Evolutionary conservation across 805 yeast species (phyloP), one percentile per base, ranked within the genome.

Genomic region (Barnettozyma sucrosica): DNA sequence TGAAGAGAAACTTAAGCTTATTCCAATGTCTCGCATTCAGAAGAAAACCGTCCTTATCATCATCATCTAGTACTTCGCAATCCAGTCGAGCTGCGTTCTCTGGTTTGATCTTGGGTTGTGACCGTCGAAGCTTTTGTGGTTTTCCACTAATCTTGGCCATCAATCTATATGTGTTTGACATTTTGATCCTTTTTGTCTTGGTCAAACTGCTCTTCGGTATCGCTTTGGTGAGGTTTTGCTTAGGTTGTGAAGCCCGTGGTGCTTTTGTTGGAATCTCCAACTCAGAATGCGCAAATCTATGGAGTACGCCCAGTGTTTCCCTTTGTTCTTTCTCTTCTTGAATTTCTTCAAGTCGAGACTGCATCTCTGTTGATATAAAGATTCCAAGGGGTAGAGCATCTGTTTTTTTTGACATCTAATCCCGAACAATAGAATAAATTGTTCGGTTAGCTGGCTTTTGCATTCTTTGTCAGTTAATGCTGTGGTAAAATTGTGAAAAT

Each of bases 331-430:
- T 44, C 28, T 57, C 58, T 14, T 48, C 45, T 4, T 55, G 52
- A 2, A 56, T 10, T 3, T 52, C 56, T 16, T 56, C 62, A 5
- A 57, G 7, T 11, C 59, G 47, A 0, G 59, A 48, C 45, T 56
- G 63, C 13, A 54, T 51, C 46, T 59, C 62, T 3, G 62, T 55
- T 18, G 60, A 58, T 20, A 55, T 42, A 34, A 58, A 55, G 9
- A 43, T 38, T 21, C 49, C 49, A 16, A 20, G 45, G 7, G 36
- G 19, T 11, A 6, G 34, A 23, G 25, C 8, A 26, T 26, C 30
- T 3, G 30, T 4, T 4, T 10, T 3, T 26, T 4, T 26, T 26
- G 32, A 28, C 32, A 28, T 28, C 16, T 28, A 5, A 28, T 28
- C n/a, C n/a, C n/a, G n/a, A n/a, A n/a, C n/a, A n/a, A n/a, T n/a